Evolutionary conservation across 768 basidiomycete genomes (phyloP).

Genomic region (Nidularia sp.): DNA sequence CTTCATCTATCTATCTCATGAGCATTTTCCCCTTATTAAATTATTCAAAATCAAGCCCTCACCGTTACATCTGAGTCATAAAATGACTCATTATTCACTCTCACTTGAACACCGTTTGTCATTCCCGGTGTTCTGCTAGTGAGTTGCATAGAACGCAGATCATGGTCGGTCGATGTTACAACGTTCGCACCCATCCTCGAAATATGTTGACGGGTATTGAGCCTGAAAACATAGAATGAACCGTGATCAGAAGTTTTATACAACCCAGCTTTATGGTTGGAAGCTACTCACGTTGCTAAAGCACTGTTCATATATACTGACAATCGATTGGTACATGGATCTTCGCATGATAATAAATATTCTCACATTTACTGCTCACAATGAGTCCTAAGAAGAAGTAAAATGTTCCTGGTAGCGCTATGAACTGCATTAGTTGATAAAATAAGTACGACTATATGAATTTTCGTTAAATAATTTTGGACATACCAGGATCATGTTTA

Average conservation of each 20-base stretch:
- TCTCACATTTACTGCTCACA: constrained; percentile 14
- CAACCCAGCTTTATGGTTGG: no score
- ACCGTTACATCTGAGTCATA: neutral
- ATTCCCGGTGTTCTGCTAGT: neutral
- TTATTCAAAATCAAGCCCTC: no score
- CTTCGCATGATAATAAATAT: neutral
- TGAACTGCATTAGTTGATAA: no score
- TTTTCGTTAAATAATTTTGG: no score
- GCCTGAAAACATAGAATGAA: neutral
- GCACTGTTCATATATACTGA: constrained; percentile 1
- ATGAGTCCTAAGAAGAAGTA: constrained; percentile 16
- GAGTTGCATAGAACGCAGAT: neutral
- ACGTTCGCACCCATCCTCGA: neutral
- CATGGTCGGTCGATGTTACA: neutral
- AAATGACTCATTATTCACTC: neutral
- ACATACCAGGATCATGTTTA: constrained; percentile 14
- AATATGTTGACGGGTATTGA: neutral
- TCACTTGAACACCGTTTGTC: neutral
- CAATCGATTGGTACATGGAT: neutral
- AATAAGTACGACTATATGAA: no score
- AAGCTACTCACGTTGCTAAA: neutral
- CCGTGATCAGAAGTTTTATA: neutral
- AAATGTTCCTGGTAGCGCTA: constrained; percentile 9
- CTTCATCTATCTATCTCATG: no score
- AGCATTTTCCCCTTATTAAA: no score